Base-by-base conservation (phyloP, 148 eudicot genomes). In the Hydrangea macrophylla region DNA sequence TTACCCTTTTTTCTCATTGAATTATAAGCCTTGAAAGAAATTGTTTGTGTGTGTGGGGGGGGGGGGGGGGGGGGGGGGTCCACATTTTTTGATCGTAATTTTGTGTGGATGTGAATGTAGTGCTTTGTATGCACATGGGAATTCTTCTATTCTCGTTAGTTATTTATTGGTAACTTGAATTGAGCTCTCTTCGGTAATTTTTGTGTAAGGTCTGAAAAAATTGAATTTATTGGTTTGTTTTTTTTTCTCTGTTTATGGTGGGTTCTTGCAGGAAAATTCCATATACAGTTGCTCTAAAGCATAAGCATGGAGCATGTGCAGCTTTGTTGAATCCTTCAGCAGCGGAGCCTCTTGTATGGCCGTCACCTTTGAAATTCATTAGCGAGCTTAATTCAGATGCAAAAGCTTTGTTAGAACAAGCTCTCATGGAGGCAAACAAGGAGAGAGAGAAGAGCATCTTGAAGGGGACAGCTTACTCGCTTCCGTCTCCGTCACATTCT, bases 311-410 rank as follows among this genome's bases (percentile, higher is more conserved):
- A 28, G 78, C 78, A 0, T 91, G 99, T 77, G 93, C 99, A 26
- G 93, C 99, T 53, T 69, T 94, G 80, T 65, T 94, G 71, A 86
- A 94, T 71, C 99, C 99, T 26, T 81, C 92, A 42, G 81, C 99
- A 7, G 91, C 97, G 5, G 99, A 91, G 85, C 99, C 97, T 78
- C 89, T 94, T 63, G 96, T 91, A 13, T 94, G 99, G 99, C 99
- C 99, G 59, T 89, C 99, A 37, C 97, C 97, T 10, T 73, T 94
- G 77, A 94, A 94, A 75, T 94, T 94, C 74, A 94, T 94, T 55
- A 87, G 97, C 27, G 96, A 94, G 36, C 97, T 94, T 45, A 94
- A 91, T 63, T 79, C 88, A 3, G 97, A 89, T 24, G 92, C 99
- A 13, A 94, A 94, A 78, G 79, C 77, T 75, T 79, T 94, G 30